Percentiles rank a stretch among this genome's conserved stretches.
These are phyloP conservation scores for Tylopilus subfusipes DNA, from an alignment of 768 basidiomycete species.

Conservation along the genomic window DNA sequence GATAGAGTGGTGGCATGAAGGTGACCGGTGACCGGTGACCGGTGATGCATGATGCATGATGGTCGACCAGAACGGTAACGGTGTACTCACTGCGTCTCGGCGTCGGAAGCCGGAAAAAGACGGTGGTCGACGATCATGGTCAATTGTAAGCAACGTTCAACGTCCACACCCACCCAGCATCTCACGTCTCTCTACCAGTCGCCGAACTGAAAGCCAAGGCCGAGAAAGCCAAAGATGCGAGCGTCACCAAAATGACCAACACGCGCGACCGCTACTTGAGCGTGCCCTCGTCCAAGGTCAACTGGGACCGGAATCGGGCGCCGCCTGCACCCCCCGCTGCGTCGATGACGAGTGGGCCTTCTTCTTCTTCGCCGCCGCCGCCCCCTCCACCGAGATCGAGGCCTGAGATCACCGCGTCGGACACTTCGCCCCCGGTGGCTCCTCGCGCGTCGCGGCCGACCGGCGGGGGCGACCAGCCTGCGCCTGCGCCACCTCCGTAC, in stretches of 20 bases:
- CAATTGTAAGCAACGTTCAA: slow-evolving; percentile 31
- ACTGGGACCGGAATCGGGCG: slow-evolving; percentile 57
- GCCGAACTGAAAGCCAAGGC: slow-evolving; percentile 68
- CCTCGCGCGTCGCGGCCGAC: slow-evolving; percentile 15
- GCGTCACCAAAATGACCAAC: slow-evolving; percentile 48
- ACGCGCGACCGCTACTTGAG: slow-evolving; percentile 57
- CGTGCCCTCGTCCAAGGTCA: slow-evolving; percentile 55
- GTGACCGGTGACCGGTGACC: too few relatives aligned
- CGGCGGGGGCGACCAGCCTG: background rate
- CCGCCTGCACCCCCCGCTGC: slow-evolving; percentile 36
- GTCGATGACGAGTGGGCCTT: slow-evolving; percentile 4
- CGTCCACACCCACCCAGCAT: background rate
- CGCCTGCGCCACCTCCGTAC: slow-evolving; percentile 15
- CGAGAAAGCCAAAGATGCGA: slow-evolving; percentile 53
- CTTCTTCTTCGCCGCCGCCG: slow-evolving; percentile 8
- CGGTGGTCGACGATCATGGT: too few relatives aligned
- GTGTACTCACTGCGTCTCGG: too few relatives aligned
- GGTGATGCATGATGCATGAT: too few relatives aligned
- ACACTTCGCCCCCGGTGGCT: slow-evolving; percentile 4
- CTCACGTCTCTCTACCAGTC: slow-evolving; percentile 37
- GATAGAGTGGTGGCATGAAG: too few relatives aligned
- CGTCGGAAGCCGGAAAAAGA: too few relatives aligned
- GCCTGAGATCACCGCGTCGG: slow-evolving; percentile 7
- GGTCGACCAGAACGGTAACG: too few relatives aligned
- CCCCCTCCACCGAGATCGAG: slow-evolving; percentile 36